Evolutionary conservation across 352 stramenopile genomes (phyloP), one percentile per base, ranked within the genome.

Genomic region (Chrysophaeum taylorii): DNA sequence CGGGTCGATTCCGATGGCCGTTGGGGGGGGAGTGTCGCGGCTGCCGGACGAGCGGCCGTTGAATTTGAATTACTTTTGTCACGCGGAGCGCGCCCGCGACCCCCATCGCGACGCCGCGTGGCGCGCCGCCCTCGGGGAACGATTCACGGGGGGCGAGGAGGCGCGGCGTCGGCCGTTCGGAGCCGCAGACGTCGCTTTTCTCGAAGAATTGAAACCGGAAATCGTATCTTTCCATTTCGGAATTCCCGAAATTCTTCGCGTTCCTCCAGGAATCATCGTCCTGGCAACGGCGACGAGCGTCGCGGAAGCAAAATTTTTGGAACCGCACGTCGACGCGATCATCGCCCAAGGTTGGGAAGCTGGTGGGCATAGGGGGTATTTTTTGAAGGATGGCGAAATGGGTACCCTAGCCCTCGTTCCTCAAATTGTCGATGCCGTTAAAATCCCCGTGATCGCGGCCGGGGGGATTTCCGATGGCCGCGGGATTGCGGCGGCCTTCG

Each of bases 381-480:
- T 73, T 25, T 25, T 75, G 35, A 31, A 33, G 31, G 43, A 50
- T 9, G 66, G 25, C 70, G 31, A 21, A 31, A 45, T 75, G 0
- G 70, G 70, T 15, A 75, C 70, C 12, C n/a, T 75, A 53, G 60
- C 39, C 29, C 64, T 75, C 2, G 70, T 75, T n/a, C 68, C 70
- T 18, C 70, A 75, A 39, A 69, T 75, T 38, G 70, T 75, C 14
- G 64, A 75, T 36, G 18, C 21, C 33, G 70, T 75, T 0, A 25
- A 21, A 15, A 39, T 75, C 4, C 70, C 70, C 7, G 70, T 75
- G 36, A 14, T 75, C n/a, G 70, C 70, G 4, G 70, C 70, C 12
- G 70, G 70, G 2, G 70, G 70, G 1, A 73, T 75, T 25, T 36
- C 45, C 12, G 64, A 73, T 31, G 70, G 66, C 12, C 70, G 64